A percentile compares a stretch with the other conserved stretches of the same genome.
Conservation (phyloP, 176 grass and related monocot species). For the Zea luxurians region DNA sequence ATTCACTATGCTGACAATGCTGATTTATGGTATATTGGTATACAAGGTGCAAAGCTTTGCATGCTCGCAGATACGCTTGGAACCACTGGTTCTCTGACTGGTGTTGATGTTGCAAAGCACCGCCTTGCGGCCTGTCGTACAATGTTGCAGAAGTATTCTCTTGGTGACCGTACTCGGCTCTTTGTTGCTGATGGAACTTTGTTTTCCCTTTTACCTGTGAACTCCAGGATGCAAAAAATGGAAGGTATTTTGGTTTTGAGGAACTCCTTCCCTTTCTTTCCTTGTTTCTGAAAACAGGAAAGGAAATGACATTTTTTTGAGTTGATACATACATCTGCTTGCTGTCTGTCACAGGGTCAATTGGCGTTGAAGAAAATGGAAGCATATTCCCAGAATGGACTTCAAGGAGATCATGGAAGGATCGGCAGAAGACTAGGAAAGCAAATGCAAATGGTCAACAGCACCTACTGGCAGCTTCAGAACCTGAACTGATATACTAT, state of each 20-base stretch:
- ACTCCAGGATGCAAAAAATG: conserved; percentile 26
- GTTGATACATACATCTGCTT: conserved; percentile 34
- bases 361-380: conserved; percentile 35
- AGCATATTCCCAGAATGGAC: conserved; percentile 67
- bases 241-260: conserved; percentile 36
- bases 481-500: conserved; percentile 94
- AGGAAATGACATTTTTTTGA: conserved; percentile 1
- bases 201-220: conserved; percentile 75
- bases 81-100: conserved; percentile 78
- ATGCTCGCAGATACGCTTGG: conserved; percentile 89
- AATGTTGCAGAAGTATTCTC: conserved; percentile 88
- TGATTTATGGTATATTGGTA: conserved; percentile 14
- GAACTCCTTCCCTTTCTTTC: conserved; percentile 10
- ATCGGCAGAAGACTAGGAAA: conserved; percentile 58
- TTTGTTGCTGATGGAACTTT: conserved; percentile 90
- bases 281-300: conserved; percentile 19
- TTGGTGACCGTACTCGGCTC: conserved; percentile 72
- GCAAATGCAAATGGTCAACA: conserved; percentile 45
- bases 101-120: conserved; percentile 84
- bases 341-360: conserved; percentile 42
- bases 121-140: conserved; percentile 86
- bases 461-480: conserved; percentile 42
- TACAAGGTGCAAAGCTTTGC: conserved; percentile 91
- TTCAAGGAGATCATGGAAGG: conserved; percentile 79
- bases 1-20: conserved; percentile 13